These are phyloP conservation scores for Obba rivulosa DNA, from an alignment of 768 basidiomycete genomes.

Conservation along the genomic window DNA sequence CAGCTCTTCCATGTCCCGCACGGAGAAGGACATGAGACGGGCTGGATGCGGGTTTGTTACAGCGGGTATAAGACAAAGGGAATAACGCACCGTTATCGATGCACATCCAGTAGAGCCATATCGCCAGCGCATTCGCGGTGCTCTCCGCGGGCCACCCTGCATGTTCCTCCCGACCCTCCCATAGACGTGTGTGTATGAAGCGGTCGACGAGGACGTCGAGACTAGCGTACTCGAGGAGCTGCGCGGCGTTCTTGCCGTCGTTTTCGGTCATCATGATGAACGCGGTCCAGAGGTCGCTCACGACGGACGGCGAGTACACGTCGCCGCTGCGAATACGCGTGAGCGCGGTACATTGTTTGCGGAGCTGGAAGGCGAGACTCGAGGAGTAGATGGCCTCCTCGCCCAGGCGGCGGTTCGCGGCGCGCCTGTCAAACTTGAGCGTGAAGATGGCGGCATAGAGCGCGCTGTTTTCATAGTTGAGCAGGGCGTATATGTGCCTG, in stretches of 20 bases:
- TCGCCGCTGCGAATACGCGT: constrained; percentile 26
- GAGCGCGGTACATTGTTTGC: constrained; percentile 29
- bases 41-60: constrained; percentile 12
- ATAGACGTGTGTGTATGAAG: constrained; percentile 43
- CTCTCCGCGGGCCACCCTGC: constrained; percentile 58
- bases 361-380: constrained; percentile 35
- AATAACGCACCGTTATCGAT: constrained; percentile 41
- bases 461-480: constrained; percentile 27
- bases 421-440: constrained; percentile 49
- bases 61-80: neutral
- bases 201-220: constrained; percentile 40
- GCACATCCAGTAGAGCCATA: constrained; percentile 65
- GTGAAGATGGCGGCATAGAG: constrained; percentile 54
- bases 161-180: constrained; percentile 28
- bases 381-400: constrained; percentile 31
- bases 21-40: constrained; percentile 9
- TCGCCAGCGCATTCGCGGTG: constrained; percentile 41
- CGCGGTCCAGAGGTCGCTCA: constrained; percentile 40
- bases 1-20: constrained; percentile 22
- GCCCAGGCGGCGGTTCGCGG: constrained; percentile 47
- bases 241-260: constrained; percentile 58
- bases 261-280: constrained; percentile 60
- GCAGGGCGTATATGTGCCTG: constrained; percentile 30
- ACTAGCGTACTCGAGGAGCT: constrained; percentile 46
- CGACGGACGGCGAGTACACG: constrained; percentile 19